Evolutionary conservation across 306 rosid species (phyloP), one percentile per base, ranked within the genome.

Genomic region (Malus sieversii): DNA sequence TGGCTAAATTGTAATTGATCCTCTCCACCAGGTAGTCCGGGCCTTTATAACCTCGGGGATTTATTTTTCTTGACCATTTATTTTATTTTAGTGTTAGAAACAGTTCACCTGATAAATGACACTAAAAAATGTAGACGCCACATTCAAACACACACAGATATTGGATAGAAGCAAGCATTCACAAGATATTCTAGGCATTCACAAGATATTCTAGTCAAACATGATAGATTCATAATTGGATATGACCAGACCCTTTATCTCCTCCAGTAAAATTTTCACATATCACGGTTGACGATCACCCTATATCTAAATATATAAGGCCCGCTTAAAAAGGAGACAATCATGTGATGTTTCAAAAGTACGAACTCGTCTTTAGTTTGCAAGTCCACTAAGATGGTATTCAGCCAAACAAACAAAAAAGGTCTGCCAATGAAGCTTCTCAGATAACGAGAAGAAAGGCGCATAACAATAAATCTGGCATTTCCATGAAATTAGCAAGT

Each of bases 401-500:
- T 57, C 66, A 57, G 20, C 75, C 46, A 32, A 32, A 53, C 7
- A 19, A 30, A 53, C n/a, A 62, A 20, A 20, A 55, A 57, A 22
- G 29, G 29, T n/a, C 67, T 30, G 51, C 59, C 68, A 40, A 35
- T 13, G 35, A 25, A 61, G 44, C 30, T 40, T 61, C 45, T 35
- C 61, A 45, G 19, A 46, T 46, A 27, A 74, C 29, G 16, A 30
- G 32, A 68, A 45, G 12, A 60, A 66, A 77, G 68, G 72, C 71
- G 62, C 22, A 66, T 32, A 64, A 51, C 48, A 72, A 55, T 46
- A 80, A 61, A 62, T 14, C 18, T 42, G 16, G 58, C 70, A 51
- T 65, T 61, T 66, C 66, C 48, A 61, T 53, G 63, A 78, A 78
- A 72, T 52, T 23, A 78, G 73, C 30, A 78, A 78, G 78, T 70